A percentile compares a stretch with the other conserved stretches of the same genome.
Conservation (phyloP, 306 rosid genomes). For the Aeschynomene evenia region DNA sequence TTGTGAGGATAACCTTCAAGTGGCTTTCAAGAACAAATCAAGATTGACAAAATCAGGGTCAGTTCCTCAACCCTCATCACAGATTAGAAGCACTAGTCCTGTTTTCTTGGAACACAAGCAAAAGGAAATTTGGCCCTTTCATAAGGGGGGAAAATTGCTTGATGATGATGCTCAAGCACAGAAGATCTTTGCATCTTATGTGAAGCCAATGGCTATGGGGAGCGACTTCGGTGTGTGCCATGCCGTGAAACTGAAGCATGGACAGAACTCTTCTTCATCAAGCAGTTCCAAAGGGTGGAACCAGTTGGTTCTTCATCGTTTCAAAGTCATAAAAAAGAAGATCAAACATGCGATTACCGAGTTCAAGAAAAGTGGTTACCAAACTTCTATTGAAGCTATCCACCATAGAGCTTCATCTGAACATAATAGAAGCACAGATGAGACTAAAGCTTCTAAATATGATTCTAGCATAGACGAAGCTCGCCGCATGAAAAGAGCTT, state of each 20-base stretch:
- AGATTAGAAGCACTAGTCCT: constrained; percentile 35
- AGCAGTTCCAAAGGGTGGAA: constrained; percentile 73
- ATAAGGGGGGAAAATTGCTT: constrained; percentile 39
- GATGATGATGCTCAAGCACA: constrained; percentile 31
- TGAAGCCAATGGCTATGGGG: constrained; percentile 12
- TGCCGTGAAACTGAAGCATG: constrained; percentile 28
- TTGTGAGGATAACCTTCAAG: constrained; percentile 26
- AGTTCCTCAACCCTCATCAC: constrained; percentile 55
- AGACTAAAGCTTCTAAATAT: constrained; percentile 34
- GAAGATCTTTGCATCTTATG: constrained; percentile 27
- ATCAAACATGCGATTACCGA: constrained; percentile 66
- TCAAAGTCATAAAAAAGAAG: constrained; percentile 72
- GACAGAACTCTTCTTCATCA: constrained; percentile 26
- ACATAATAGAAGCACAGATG: constrained; percentile 25
- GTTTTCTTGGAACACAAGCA: constrained; percentile 72
- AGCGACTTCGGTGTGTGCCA: constrained; percentile 19
- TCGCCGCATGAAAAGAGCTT: constrained; percentile 42
- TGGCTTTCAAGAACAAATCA: constrained; percentile 42
- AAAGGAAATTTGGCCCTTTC: constrained; percentile 52
- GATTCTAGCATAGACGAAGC: constrained; percentile 35
- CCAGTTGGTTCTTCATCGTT: constrained; percentile 67
- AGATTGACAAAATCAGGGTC: constrained; percentile 69
- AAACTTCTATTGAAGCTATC: constrained; percentile 29
- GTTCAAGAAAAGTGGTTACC: constrained; percentile 46
- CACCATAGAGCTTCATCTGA: constrained; percentile 27